Evolutionary conservation across 2,329 filamentous ascomycete species (phyloP), one percentile per base, ranked within the genome.

Genomic region (Truncatella angustata): DNA sequence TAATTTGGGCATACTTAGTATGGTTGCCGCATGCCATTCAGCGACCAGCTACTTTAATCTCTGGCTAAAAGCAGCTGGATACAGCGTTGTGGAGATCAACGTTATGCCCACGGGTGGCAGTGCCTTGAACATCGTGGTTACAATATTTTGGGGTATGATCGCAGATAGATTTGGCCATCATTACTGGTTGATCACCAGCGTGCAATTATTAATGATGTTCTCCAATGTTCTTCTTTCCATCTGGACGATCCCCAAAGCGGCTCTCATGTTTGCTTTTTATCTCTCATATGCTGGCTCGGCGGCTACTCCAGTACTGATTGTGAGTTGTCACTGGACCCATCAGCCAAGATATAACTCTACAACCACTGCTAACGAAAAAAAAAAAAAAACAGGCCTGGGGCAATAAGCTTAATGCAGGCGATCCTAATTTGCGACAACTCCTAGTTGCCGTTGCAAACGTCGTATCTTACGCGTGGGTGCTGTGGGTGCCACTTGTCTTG

Each of bases 261-360:
- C 35, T 18, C 14, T 50, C 11, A 16, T 50, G 35, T 50, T 50
- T 26, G 48, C 48, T 24, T 21, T 42, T 5, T 50, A 50, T 21
- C 9, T 50, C 12, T 24, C 48, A 4, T 50, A 50, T 28, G 12
- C 14, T 4, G 49, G 49, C 11, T 20, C 37, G n/a, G 49, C 37
- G 20, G 23, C 37, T 7, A 6, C 18, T 16, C 49, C 49, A 11
- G 26, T 50, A 3, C 4, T 50, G 6, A 50, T 50, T 18, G 16
- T 50, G 16, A 50, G 20, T 44, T n/a, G n/a, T n/a, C n/a, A n/a
- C n/a, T n/a, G n/a, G n/a, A n/a, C n/a, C n/a, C n/a, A n/a, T n/a
- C n/a, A n/a, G n/a, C n/a, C 10, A 26, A 9, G 2, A 30, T 14
- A n/a, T 0, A 16, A n/a, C 12, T 4, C 21, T 3, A 0, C 16